Evolutionary conservation across 2,329 filamentous ascomycete species (phyloP), one percentile per base, ranked within the genome.

Genomic region (Nigrograna mackinnonii): DNA sequence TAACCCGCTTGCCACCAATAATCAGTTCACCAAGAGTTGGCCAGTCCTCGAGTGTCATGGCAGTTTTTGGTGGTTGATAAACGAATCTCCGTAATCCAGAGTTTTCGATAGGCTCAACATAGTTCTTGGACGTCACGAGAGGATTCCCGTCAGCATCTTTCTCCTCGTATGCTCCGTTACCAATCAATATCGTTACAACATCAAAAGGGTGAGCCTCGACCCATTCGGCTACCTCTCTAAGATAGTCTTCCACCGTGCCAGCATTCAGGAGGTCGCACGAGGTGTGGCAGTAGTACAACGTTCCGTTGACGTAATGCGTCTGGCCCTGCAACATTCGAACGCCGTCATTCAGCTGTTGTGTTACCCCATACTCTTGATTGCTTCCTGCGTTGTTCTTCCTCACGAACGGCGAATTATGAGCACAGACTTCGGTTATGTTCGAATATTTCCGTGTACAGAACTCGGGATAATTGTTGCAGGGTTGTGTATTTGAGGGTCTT

Each of bases 141-240:
- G 57, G 49, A 3, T 62, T 59, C n/a, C 62, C 63, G 19, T 59
- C 40, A 0, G 42, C 37, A 39, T 57, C 57, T 35, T 50, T 61
- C 12, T 57, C 35, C 12, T 56, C 50, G 44, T 60, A 67, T 71
- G 91, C 52, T 34, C 52, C 87, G 66, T 96, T 97, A 43, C 86
- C 91, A 32, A 97, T 83, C 22, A 97, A 75, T 55, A 96, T 85
- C 2, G 91, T 95, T 18, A 97, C 79, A 4, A 96, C 87, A 47
- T 97, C 92, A 71, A 90, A 94, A 0, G 91, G 91, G 55, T 96
- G 85, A 1, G 64, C 58, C 12, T 79, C 77, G 2, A 96, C 82
- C 91, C 91, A 97, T 37, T 74, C 66, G 19, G 77, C 78, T 7
- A 96, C 87, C 3, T 77, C 76, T 6, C 73, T 74, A 20, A 96